Conservation (phyloP, 2,329 filamentous ascomycete species). For the Cladophialophora yegresii region DNA sequence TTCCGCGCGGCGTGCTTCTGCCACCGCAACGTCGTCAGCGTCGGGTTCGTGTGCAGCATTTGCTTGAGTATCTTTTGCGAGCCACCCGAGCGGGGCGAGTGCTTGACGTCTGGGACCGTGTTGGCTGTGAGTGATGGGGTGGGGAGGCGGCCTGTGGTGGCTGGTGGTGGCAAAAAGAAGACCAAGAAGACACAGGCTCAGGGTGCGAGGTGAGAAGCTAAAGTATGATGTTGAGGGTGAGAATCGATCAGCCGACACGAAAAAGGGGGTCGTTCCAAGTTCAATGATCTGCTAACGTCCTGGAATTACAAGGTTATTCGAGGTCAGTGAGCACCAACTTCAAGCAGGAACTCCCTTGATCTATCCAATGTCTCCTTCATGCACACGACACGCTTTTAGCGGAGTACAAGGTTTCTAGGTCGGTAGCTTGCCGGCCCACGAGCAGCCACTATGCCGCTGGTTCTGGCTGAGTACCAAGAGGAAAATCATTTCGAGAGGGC, state of each 20-base stretch:
- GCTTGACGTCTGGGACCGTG: conserved; percentile 79
- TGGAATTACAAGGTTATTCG: not conserved
- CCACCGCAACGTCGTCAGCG: conserved; percentile 84
- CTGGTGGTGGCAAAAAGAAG: conserved; percentile 67
- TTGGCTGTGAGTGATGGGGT: conserved; percentile 71
- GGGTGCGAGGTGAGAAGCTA: not conserved
- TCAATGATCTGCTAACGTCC: not conserved
- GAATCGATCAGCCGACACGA: not conserved
- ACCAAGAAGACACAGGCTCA: conserved; percentile 63
- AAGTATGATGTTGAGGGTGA: not conserved
- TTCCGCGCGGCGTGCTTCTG: conserved; percentile 99
- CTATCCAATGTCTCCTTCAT: not conserved
- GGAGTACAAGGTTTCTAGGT: not conserved
- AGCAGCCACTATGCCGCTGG: not conserved
- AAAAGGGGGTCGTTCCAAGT: not conserved
- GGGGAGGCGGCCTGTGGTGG: conserved; percentile 55
- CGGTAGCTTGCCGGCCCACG: not conserved
- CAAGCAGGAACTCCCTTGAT: not conserved
- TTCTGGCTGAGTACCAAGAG: not conserved
- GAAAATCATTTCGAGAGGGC: not conserved
- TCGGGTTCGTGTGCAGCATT: conserved; percentile 93
- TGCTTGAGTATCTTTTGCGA: conserved; percentile 92
- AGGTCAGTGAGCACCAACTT: not conserved
- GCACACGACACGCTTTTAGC: not conserved
- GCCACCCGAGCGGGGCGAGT: conserved; percentile 64